phyloP scores from a whole-genome alignment of 2,329 filamentous ascomycete genomes.

The Colletotrichum chlorophyti region DNA sequence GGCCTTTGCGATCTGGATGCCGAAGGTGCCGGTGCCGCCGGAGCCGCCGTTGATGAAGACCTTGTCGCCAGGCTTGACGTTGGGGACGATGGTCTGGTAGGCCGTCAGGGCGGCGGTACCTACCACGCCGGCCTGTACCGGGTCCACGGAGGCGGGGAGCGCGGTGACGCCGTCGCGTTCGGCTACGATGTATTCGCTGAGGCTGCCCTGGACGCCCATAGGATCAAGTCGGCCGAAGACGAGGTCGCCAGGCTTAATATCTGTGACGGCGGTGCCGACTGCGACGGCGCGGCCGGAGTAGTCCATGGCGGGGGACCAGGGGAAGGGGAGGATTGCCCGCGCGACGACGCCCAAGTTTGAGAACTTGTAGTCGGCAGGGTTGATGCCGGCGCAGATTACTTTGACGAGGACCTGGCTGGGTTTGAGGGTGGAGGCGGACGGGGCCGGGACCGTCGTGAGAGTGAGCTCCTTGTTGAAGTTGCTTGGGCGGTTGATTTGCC shows the following conservation, averaged over 20 bases:
- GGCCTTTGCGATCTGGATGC: slow-evolving; percentile 69
- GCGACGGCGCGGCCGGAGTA: slow-evolving; percentile 56
- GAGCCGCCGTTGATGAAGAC: slow-evolving; percentile 72
- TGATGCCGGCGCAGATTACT: slow-evolving; percentile 50
- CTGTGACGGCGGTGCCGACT: slow-evolving; percentile 28
- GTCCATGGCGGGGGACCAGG: slow-evolving; percentile 56
- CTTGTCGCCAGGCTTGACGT: slow-evolving; percentile 57
- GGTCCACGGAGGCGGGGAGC: slow-evolving; percentile 41
- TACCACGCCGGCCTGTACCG: slow-evolving; percentile 49
- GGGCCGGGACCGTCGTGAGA: slow-evolving; percentile 33
- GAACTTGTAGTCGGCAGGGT: slow-evolving; percentile 59
- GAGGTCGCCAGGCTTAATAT: slow-evolving; percentile 46
- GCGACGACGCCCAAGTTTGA: slow-evolving; percentile 47
- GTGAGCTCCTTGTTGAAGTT: slow-evolving; percentile 41
- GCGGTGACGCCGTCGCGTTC: slow-evolving; percentile 40
- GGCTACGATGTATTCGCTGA: slow-evolving; percentile 50
- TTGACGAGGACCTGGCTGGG: slow-evolving; percentile 47
- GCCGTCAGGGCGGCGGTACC: slow-evolving; percentile 55
- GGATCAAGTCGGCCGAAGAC: slow-evolving; percentile 49
- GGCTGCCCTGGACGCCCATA: slow-evolving; percentile 43
- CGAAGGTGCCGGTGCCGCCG: slow-evolving; percentile 67
- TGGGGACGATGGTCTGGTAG: slow-evolving; percentile 53
- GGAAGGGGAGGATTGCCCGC: slow-evolving; percentile 41
- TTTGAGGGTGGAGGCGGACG: slow-evolving; percentile 35
- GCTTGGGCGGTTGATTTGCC: slow-evolving; percentile 32